Evolutionary conservation across 805 yeast genomes (phyloP).

Genomic region (Teunomyces barrocoloradensis): DNA sequence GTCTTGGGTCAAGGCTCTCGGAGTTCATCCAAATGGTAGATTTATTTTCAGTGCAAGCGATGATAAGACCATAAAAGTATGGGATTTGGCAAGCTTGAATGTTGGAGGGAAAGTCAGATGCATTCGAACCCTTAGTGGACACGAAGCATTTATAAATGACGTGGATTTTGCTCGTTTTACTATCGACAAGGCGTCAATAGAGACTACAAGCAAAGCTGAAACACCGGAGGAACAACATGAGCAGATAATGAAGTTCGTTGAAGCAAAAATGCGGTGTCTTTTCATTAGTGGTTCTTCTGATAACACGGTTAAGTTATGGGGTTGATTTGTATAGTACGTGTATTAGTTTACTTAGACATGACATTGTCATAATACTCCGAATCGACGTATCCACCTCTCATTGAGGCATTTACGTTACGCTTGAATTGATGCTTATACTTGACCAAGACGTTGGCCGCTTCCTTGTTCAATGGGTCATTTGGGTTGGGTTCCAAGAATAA

Average conservation of each 20-base stretch:
- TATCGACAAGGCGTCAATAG: constrained; percentile 10
- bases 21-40: constrained; percentile 73
- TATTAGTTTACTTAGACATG: constrained; percentile 1
- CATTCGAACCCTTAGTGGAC: constrained; percentile 53
- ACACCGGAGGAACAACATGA: constrained; percentile 19
- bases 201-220: constrained; percentile 6
- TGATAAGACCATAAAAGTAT: constrained; percentile 69
- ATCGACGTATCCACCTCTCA: constrained; percentile 70
- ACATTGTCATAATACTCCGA: constrained; percentile 9
- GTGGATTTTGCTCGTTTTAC: constrained; percentile 52
- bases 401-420: constrained; percentile 54
- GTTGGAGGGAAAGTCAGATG: constrained; percentile 44
- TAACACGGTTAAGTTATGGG: constrained; percentile 55
- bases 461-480: constrained; percentile 87
- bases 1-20: constrained; percentile 78
- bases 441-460: constrained; percentile 63
- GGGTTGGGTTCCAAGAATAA: constrained; percentile 89
- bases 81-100: constrained; percentile 58
- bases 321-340: constrained; percentile 14
- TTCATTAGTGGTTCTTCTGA: constrained; percentile 67
- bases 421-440: constrained; percentile 45
- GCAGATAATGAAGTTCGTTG: constrained; percentile 29
- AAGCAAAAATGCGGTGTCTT: constrained; percentile 56
- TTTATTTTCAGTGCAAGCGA: constrained; percentile 72
- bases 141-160: constrained; percentile 74